Evolutionary conservation across 345 rosid species (phyloP), one percentile per base, ranked within the genome.

Genomic region (Geranium rotundifolium): DNA sequence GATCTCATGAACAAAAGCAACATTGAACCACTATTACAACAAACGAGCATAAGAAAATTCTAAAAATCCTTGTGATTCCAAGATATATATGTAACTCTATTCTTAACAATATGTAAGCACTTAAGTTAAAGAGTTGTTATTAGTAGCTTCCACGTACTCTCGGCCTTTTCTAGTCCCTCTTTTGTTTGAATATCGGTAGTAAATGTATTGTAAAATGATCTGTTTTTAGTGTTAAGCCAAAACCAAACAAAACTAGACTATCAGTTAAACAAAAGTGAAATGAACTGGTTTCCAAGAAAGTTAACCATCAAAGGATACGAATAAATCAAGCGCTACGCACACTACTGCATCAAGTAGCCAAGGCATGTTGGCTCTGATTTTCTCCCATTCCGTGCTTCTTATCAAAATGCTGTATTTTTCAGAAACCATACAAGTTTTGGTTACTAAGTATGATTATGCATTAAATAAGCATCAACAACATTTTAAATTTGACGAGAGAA

Each of bases 331-430:
- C 10, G 62, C 71, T 61, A 88, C 99, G 61, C 99, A 93, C 63
- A 86, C 95, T 15, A 74, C 72, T 9, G 97, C 96, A 68, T 93
- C 99, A 65, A 92, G 82, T 80, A 93, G 67, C 99, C 99, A 93
- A 65, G 99, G 80, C 78, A 93, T 67, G 76, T 90, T 93, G 8
- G 97, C 80, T 75, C 83, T 80, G 72, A 86, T 81, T 64, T 61
- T 87, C 1, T 79, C 90, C 99, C 99, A 90, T 73, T 93, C 77
- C 0, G 81, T 83, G 39, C 82, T 88, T 79, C 99, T 80, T 39
- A 82, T 96, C 34, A 88, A 63, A 85, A 93, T 93, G 61, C 96
- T 93, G 77, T 78, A 71, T 55, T 23, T 23, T 23, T 23, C 27
- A 23, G 27, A 23, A 23, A 23, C 27, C 27, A 2, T 0, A 23